Conservation (phyloP, 495 filamentous ascomycete species). For the Hyaloscypha finlandica region DNA sequence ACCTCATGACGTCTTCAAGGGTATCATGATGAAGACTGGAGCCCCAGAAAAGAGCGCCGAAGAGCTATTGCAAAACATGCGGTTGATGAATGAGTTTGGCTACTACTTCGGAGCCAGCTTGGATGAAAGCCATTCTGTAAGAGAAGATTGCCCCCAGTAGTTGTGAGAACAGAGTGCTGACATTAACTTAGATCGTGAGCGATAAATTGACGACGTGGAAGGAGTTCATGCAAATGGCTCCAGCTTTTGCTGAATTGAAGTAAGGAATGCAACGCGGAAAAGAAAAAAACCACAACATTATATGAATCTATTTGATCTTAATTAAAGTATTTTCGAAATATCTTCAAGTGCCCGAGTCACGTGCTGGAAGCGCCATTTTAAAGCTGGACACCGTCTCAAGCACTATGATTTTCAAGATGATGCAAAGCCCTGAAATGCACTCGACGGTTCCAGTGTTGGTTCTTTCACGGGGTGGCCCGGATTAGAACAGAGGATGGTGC, state of each 20-base stretch:
- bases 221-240: slow-evolving; percentile 37
- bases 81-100: slow-evolving; percentile 47
- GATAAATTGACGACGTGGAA: slow-evolving; percentile 45
- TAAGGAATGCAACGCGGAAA: slow-evolving; percentile 1
- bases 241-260: slow-evolving; percentile 35
- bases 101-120: slow-evolving; percentile 51
- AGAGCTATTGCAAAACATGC: slow-evolving; percentile 58
- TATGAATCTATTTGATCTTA: no score
- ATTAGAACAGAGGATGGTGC: no score
- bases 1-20: slow-evolving; percentile 48
- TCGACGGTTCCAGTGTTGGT: no score
- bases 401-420: no score
- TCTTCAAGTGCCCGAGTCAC: no score
- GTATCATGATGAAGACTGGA: slow-evolving; percentile 38
- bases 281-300: neutral
- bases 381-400: no score
- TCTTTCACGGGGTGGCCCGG: no score
- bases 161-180: neutral
- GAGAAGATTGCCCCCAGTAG: neutral
- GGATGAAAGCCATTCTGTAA: slow-evolving; percentile 35
- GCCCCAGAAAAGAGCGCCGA: slow-evolving; percentile 44
- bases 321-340: no score
- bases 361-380: no score
- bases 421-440: no score
- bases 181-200: slow-evolving; percentile 29